A percentile compares a stretch with the other conserved stretches of the same genome.
phyloP scores from a whole-genome alignment of 1,284 basidiomycete genomes.

The Stereum hirsutum region DNA sequence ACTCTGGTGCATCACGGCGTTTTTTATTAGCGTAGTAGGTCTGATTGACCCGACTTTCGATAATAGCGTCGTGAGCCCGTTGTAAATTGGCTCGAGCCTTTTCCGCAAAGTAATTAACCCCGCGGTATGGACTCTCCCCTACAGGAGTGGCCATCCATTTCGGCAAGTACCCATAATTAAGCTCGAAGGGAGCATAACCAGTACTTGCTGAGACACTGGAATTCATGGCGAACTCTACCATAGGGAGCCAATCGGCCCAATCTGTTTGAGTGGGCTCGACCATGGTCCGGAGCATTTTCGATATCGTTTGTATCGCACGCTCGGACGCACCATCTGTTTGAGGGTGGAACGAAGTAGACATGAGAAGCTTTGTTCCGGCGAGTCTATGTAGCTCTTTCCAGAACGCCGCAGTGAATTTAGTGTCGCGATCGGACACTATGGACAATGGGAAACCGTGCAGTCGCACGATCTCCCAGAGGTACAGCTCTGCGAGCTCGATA shows the following conservation, averaged over 20 bases:
- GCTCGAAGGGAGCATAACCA: slow-evolving; percentile 21
- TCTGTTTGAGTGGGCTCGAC: slow-evolving; percentile 21
- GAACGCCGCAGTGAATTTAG: slow-evolving; percentile 15
- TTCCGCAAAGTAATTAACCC: no score
- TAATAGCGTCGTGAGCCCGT: no score
- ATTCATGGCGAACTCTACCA: slow-evolving; percentile 26
- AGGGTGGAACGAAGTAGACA: slow-evolving; percentile 16
- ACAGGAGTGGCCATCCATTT: no score
- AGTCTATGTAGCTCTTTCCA: slow-evolving; percentile 14
- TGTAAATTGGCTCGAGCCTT: no score
- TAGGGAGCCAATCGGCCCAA: slow-evolving; percentile 21
- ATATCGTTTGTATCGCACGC: slow-evolving; percentile 15
- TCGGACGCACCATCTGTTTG: slow-evolving; percentile 15
- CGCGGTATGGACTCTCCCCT: no score
- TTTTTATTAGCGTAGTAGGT: no score
- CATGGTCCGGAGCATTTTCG: slow-evolving; percentile 16
- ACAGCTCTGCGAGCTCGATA: slow-evolving; percentile 14
- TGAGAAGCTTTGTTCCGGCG: slow-evolving; percentile 13
- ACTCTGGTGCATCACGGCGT: no score
- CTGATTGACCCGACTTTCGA: no score
- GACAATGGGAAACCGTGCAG: slow-evolving; percentile 17
- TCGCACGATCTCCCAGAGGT: slow-evolving; percentile 14
- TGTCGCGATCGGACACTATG: slow-evolving; percentile 16
- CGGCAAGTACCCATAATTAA: no score
- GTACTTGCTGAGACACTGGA: slow-evolving; percentile 18